Conservation (phyloP, 2,329 filamentous ascomycete species). For the Cytospora schulzeri region DNA sequence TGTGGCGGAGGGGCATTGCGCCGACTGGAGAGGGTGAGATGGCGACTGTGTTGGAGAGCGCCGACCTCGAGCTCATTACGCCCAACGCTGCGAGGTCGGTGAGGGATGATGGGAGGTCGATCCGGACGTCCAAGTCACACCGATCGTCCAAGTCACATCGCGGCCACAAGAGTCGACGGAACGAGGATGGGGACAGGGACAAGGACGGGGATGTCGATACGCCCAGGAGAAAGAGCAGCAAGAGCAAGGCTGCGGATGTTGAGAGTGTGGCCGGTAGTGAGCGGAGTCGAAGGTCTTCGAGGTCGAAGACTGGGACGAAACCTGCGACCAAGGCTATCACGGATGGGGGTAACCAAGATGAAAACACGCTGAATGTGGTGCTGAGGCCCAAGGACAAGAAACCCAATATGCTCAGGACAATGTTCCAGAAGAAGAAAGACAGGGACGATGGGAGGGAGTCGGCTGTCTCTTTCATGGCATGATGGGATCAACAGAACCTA, state of each 20-base stretch:
- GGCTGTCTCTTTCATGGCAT: constrained; percentile 25
- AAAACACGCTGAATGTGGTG: constrained; percentile 41
- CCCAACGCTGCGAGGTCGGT: constrained; percentile 55
- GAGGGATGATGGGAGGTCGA: constrained; percentile 35
- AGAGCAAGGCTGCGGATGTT: constrained; percentile 25
- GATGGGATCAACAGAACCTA: background rate
- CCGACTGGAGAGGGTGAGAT: constrained; percentile 42
- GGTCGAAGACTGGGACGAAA: constrained; percentile 37
- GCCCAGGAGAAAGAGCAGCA: constrained; percentile 37
- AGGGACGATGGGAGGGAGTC: constrained; percentile 39
- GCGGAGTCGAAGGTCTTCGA: constrained; percentile 35
- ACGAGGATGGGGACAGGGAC: constrained; percentile 5
- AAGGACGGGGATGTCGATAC: constrained; percentile 21
- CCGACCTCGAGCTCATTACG: constrained; percentile 54
- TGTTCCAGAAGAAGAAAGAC: constrained; percentile 61
- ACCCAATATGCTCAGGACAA: constrained; percentile 57
- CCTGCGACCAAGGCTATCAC: constrained; percentile 39
- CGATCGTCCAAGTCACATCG: constrained; percentile 32
- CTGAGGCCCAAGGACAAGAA: constrained; percentile 50
- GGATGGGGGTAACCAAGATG: constrained; percentile 38
- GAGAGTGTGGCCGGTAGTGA: constrained; percentile 37
- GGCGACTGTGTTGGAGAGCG: constrained; percentile 45
- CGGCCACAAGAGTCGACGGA: constrained; percentile 27
- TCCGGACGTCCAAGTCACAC: constrained; percentile 43
- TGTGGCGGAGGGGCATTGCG: constrained; percentile 59